Percentiles rank a stretch among this genome's conserved stretches.
These are phyloP conservation scores for Cladosporium cucumerinum DNA, from an alignment of 2,329 filamentous ascomycete species.

Conservation along the genomic window DNA sequence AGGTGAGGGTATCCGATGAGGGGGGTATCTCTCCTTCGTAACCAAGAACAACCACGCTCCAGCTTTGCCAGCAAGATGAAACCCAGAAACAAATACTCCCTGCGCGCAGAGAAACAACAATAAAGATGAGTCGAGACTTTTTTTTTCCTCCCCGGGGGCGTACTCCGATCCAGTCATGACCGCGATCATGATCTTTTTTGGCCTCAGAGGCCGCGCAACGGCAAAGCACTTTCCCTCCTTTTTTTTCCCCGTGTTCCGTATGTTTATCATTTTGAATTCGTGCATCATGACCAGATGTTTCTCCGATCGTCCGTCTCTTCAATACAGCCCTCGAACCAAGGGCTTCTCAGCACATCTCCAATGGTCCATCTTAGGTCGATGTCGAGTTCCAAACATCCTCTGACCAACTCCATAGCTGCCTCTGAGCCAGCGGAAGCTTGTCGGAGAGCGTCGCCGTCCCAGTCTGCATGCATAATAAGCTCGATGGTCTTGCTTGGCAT, in stretches of 20 bases:
- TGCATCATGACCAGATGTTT: conserved; percentile 7
- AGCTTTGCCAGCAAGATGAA: neutral
- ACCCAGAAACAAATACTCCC: neutral
- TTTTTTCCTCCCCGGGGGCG: neutral
- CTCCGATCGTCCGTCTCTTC: conserved; percentile 23
- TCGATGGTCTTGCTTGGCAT: conserved; percentile 58
- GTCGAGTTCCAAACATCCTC: conserved; percentile 59
- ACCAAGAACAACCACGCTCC: neutral
- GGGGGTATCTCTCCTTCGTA: conserved; percentile 11
- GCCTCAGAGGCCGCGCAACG: neutral
- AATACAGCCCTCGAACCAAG: conserved; percentile 49
- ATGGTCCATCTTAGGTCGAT: conserved; percentile 56
- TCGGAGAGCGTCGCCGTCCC: conserved; percentile 52
- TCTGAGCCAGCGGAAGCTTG: conserved; percentile 40
- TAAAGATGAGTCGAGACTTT: conserved; percentile 14
- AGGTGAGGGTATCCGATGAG: conserved; percentile 10
- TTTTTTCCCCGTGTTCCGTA: neutral
- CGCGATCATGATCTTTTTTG: neutral
- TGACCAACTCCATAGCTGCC: conserved; percentile 55
- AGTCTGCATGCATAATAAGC: conserved; percentile 59
- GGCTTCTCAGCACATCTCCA: conserved; percentile 51
- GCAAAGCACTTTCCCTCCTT: neutral
- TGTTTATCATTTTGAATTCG: neutral
- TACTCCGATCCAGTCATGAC: neutral
- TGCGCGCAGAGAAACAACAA: neutral